These are phyloP conservation scores for Gamarada debralockiae DNA, from an alignment of 495 filamentous ascomycete species.

Conservation along the genomic window DNA sequence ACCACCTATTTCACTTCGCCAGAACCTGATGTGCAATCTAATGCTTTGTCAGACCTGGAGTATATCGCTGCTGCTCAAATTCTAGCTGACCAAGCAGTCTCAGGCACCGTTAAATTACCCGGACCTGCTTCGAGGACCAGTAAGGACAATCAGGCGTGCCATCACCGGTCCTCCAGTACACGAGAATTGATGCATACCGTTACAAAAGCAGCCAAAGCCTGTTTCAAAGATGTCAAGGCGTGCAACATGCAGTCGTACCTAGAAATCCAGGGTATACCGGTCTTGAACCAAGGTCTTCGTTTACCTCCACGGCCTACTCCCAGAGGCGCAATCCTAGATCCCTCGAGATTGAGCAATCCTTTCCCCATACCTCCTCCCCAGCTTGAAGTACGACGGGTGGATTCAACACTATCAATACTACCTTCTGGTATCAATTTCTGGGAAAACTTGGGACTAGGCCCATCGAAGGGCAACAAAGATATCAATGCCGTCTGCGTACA, in stretches of 20 bases:
- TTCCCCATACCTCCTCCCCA: slow-evolving; percentile 53
- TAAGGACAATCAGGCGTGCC: neutral
- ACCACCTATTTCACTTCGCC: slow-evolving; percentile 46
- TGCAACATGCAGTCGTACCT: slow-evolving; percentile 42
- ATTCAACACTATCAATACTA: slow-evolving; percentile 69
- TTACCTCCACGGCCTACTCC: slow-evolving; percentile 39
- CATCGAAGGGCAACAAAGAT: slow-evolving; percentile 74
- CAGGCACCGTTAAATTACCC: slow-evolving; percentile 31
- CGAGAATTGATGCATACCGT: slow-evolving; percentile 17
- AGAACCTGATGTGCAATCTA: slow-evolving; percentile 39
- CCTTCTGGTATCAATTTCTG: slow-evolving; percentile 82
- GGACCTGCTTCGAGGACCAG: neutral
- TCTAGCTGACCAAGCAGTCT: slow-evolving; percentile 56
- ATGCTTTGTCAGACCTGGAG: slow-evolving; percentile 39
- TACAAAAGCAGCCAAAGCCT: slow-evolving; percentile 13
- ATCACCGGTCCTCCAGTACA: slow-evolving; percentile 2
- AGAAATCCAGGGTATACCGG: slow-evolving; percentile 50
- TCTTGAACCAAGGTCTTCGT: slow-evolving; percentile 38
- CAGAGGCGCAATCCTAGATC: slow-evolving; percentile 31
- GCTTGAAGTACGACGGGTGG: slow-evolving; percentile 72
- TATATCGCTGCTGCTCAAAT: slow-evolving; percentile 57
- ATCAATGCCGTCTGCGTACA: slow-evolving; percentile 77
- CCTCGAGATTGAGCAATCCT: slow-evolving; percentile 28
- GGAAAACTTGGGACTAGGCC: slow-evolving; percentile 83
- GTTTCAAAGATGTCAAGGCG: slow-evolving; percentile 29